A percentile compares a stretch with the other conserved stretches of the same genome.
These are phyloP conservation scores for Amphicarpaea edgeworthii DNA, from an alignment of 306 rosid species.

Conservation along the genomic window DNA sequence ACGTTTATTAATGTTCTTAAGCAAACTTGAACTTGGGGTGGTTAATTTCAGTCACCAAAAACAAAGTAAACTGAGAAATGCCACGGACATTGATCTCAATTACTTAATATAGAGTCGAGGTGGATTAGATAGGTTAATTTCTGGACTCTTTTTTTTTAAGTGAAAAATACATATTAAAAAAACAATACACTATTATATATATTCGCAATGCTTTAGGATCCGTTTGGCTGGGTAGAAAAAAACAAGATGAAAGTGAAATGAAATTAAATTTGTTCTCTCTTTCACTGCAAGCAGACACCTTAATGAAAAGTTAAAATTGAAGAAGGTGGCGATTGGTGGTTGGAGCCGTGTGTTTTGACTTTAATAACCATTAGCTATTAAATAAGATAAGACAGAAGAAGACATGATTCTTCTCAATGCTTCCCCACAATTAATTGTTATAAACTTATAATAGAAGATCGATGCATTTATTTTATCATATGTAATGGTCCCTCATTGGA, in stretches of 20 bases:
- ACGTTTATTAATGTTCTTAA: not conserved
- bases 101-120: not conserved
- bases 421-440: too few species aligned
- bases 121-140: not conserved
- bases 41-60: conserved; percentile 4
- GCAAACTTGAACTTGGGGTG: not conserved
- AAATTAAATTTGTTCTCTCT: too few species aligned
- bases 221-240: too few species aligned
- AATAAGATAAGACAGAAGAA: conserved; percentile 29
- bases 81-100: not conserved
- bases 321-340: conserved; percentile 25
- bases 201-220: too few species aligned
- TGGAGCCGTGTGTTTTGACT: conserved; percentile 42
- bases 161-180: too few species aligned
- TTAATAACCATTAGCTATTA: conserved; percentile 24
- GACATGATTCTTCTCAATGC: conserved; percentile 14
- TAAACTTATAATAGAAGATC: too few species aligned
- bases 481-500: not conserved
- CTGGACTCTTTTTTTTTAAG: not conserved
- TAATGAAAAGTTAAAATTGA: conserved; percentile 40
- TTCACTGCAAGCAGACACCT: too few species aligned
- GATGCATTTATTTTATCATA: conserved; percentile 21
- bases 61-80: not conserved
- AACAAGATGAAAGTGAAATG: too few species aligned
- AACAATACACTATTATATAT: too few species aligned